phyloP scores from a whole-genome alignment of 768 basidiomycete genomes.

The Leccinum disarticulatum region DNA sequence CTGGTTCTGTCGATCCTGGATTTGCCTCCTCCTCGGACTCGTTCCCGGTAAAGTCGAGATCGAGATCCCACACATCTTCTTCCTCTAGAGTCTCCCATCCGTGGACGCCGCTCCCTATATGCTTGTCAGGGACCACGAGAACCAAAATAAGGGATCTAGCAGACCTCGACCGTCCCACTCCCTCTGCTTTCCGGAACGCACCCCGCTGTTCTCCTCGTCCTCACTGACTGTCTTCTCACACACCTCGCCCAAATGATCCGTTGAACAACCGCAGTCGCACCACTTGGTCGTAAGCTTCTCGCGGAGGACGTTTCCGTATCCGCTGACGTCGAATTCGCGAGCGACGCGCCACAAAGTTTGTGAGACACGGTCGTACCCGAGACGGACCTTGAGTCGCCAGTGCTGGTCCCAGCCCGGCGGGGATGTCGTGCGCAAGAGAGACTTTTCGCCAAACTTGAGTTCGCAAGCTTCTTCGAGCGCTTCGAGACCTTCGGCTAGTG shows the following conservation, averaged over 20 bases:
- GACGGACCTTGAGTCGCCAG: conserved; percentile 58
- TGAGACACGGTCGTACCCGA: conserved; percentile 63
- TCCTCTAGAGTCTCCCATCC: conserved; percentile 78
- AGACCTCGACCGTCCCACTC: conserved; percentile 76
- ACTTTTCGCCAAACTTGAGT: conserved; percentile 48
- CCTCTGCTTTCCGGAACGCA: conserved; percentile 61
- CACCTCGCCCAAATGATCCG: conserved; percentile 74
- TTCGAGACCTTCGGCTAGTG: conserved; percentile 55
- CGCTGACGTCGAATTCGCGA: conserved; percentile 68
- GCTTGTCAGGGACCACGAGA: background rate
- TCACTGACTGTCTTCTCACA: conserved; percentile 72
- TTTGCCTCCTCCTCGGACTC: conserved; percentile 54
- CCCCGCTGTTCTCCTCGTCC: conserved; percentile 62
- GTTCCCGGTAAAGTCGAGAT: conserved; percentile 60
- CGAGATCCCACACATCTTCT: conserved; percentile 74
- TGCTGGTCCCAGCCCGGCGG: conserved; percentile 51
- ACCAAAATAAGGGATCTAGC: background rate
- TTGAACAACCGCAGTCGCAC: conserved; percentile 82
- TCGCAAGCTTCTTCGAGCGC: conserved; percentile 67
- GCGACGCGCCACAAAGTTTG: conserved; percentile 72
- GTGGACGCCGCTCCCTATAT: conserved; percentile 53
- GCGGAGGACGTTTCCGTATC: conserved; percentile 65
- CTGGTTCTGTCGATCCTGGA: conserved; percentile 26
- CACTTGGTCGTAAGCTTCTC: conserved; percentile 75
- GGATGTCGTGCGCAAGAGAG: conserved; percentile 29